Base-by-base conservation (phyloP, 148 eudicot genomes). In the Nepenthes gracilis region DNA sequence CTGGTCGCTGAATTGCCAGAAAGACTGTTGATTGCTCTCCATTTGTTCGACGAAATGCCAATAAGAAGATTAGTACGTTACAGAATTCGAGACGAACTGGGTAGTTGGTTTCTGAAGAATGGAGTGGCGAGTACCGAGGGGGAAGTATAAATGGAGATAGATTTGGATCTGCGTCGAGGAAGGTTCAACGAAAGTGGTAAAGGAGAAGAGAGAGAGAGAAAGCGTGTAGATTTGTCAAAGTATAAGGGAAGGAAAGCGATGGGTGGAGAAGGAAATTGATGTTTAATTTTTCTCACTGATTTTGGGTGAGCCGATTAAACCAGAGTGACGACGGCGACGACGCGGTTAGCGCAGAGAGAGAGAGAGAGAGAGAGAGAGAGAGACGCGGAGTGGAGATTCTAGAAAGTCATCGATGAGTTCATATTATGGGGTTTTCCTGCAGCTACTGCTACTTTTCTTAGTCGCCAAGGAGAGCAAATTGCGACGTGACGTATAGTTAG, bases 1-100 rank as follows among this genome's bases (percentile, higher is more conserved):
- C 43, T 89, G 82, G 54, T 93, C 99, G 37, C 96, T 86, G 81
- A 93, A 93, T 60, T 93, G 91, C 79, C 80, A 82, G 73, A 93
- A 93, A 0, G 96, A 83, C 12, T 85, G 88, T 36, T 86, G 79
- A 56, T 82, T 88, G 81, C 58, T 73, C 75, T 80, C 85, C 88
- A 80, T 83, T 43, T 70, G 79, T 57, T 69, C 58, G 68, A 72
- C 59, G 58, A 64, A 76, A 72, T 64, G 70, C 64, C 59, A 68
- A 60, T 13, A 47, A 54, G 47, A 63, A 40, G 36, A 68, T 47
- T 32, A 35, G n/a, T n/a, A 12, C 12, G 7, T n/a, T 2, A 48
- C 5, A 51, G 15, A 35, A 36, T 13, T n/a, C 2, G 5, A 23
- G 23, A 23, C 23, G 38, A 62, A 52, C 12, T 47, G 56, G 37